Base-by-base conservation (phyloP, 176 grass and related monocot genomes). In the Canna indica region DNA sequence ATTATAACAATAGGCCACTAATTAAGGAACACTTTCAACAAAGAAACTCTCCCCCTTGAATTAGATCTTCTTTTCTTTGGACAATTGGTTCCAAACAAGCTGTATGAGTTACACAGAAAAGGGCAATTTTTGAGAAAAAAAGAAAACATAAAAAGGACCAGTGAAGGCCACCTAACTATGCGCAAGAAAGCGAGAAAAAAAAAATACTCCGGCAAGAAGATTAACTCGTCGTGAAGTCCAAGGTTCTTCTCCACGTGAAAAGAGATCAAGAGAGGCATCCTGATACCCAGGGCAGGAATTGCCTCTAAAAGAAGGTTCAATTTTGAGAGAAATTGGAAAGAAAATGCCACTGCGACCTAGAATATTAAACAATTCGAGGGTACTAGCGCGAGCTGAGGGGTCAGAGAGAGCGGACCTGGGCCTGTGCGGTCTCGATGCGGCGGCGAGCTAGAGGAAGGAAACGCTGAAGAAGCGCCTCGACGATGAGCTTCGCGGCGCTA, bases 341-440 rank as follows among this genome's bases (percentile, higher is more conserved):
- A n/a, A 65, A 35, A 7, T n/a, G 63, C 3, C 7, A 1, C 17
- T 36, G 1, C 18, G 32, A 36, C 13, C 32, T 65, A 18, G 7
- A 70, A 33, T 18, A 68, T 27, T 57, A 16, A 20, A 5, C 24
- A 10, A 22, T 39, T 24, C 22, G 10, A 73, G n/a, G 0, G 2
- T 6, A 28, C 26, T 54, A n/a, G 20, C 2, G 0, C 12, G 39
- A 15, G 15, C 45, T 42, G 4, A 7, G 45, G 26, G 53, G 18
- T 20, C 2, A 15, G 7, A 44, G 6, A 10, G 12, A 7, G 13
- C 58, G 28, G 44, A 97, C 93, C 93, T 99, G 94, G 15, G 94
- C 94, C 76, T 99, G 94, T n/a, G 89, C 94, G 71, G 94, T 99
- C 76, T 99, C 94, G 84, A 93, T 99, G 71, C 94, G 94, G 45